Evolutionary conservation across 305 asterid species (phyloP), one percentile per base, ranked within the genome.

Genomic region (Rubia tinctorum): DNA sequence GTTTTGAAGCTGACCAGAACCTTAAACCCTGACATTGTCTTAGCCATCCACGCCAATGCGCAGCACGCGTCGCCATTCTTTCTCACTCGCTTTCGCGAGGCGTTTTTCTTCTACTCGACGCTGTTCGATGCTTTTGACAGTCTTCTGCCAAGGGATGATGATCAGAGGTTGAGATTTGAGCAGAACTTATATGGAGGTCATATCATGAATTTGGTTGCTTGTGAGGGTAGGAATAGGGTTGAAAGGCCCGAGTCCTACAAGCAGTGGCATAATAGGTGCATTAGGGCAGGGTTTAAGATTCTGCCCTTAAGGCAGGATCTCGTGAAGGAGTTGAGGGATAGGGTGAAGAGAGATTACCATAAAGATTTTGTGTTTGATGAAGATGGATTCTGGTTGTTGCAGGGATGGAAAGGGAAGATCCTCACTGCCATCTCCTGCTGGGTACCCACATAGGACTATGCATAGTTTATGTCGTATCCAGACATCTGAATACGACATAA

Each of bases 391-490:
- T 80, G 80, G 83, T 15, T 76, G 44, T 11, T 81, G 45, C 85
- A 62, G 61, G 82, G 82, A n/a, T 81, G 85, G 85, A 81, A 76
- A 73, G 82, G 82, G 15, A 75, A 71, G 74, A 72, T 69, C 27
- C n/a, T 73, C 44, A 69, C 73, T 37, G 80, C 78, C 30, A 69
- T 68, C 64, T 78, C 81, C 0, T 91, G 96, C 73, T 89, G 94
- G 96, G 69, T 43, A 34, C 70, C 79, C 49, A 45, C 73, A 0
- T 73, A 63, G 60, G 49, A 27, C 30, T 27, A 27, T 27, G 30
- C 30, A 27, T 27, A 1, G 30, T 27, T 34, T 3, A 34, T 1
- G 39, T 34, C 39, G 39, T 34, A 34, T 34, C 5, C 39, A 4
- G 39, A 34, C 39, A 4, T 34, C 5, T 3, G 39, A 34, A 34